phyloP scores from a whole-genome alignment of 768 basidiomycete genomes.

The Cystoderma amianthinum region DNA sequence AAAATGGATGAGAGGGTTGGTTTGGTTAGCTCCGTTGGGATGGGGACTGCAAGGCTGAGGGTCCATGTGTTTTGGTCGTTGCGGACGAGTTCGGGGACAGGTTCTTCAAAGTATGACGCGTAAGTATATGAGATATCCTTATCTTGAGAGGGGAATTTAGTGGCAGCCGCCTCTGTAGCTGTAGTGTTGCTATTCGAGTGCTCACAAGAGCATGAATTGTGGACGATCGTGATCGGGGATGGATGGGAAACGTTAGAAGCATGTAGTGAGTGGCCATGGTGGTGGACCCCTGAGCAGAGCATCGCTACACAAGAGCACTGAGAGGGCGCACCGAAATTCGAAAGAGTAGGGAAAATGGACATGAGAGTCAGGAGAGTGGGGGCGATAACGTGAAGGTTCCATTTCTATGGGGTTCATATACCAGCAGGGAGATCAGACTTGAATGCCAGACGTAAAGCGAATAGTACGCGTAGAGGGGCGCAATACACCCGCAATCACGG shows the following conservation, averaged over 20 bases:
- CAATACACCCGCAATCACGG: neutral
- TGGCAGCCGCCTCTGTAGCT: neutral
- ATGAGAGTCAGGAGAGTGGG: neutral
- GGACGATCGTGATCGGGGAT: neutral
- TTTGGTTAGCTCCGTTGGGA: conserved; percentile 1
- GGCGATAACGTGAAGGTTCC: neutral
- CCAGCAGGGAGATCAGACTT: neutral
- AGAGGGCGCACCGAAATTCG: neutral
- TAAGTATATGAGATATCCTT: conserved; percentile 6
- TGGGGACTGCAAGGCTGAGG: conserved; percentile 1
- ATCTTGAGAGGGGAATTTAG: neutral
- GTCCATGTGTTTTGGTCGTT: conserved; percentile 8
- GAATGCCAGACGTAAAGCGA: too few species aligned
- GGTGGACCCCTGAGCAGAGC: neutral
- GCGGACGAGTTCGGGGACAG: conserved; percentile 4
- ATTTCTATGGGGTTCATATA: neutral
- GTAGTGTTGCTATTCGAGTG: neutral
- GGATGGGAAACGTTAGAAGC: neutral
- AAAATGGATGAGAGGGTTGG: conserved; percentile 12
- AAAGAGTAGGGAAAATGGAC: neutral
- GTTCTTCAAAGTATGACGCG: conserved; percentile 10
- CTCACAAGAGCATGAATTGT: neutral
- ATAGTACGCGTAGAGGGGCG: too few species aligned
- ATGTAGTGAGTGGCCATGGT: neutral
- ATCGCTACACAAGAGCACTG: neutral